A percentile compares a stretch with the other conserved stretches of the same genome.
Conservation (phyloP, 768 basidiomycete species). For the Hortiboletus campestris region DNA sequence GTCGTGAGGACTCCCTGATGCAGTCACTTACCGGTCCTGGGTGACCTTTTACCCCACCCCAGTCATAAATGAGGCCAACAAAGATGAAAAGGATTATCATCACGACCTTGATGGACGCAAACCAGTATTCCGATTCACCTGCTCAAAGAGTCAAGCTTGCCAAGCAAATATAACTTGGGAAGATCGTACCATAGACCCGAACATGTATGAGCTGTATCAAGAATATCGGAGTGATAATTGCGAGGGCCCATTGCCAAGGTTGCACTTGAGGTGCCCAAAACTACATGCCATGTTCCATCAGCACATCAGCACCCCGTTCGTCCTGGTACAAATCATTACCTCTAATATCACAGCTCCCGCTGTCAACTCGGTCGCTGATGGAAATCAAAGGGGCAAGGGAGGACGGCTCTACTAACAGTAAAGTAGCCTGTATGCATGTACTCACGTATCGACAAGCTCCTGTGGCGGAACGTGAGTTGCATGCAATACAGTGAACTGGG, state of each 20-base stretch:
- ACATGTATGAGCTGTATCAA: conserved; percentile 54
- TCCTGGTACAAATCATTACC: conserved; percentile 18
- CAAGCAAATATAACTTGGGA: not conserved
- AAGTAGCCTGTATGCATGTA: not conserved
- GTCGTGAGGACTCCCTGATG: not conserved
- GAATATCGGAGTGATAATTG: conserved; percentile 54
- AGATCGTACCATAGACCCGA: conserved; percentile 49
- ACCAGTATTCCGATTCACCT: conserved; percentile 66
- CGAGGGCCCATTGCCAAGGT: conserved; percentile 55
- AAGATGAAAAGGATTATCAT: conserved; percentile 63
- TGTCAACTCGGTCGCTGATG: conserved; percentile 53
- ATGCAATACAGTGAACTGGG: not conserved
- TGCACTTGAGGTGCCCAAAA: conserved; percentile 49
- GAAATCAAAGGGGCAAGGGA: conserved; percentile 10
- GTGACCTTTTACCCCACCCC: conserved; percentile 56
- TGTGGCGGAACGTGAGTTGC: conserved; percentile 11
- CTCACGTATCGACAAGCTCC: conserved; percentile 41
- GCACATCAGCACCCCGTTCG: not conserved
- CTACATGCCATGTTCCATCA: conserved; percentile 5
- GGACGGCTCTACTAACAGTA: not conserved
- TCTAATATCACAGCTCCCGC: conserved; percentile 55
- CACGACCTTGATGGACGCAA: conserved; percentile 60
- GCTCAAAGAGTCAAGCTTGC: not conserved
- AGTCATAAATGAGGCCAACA: conserved; percentile 60
- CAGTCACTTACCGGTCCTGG: conserved; percentile 50